A percentile compares a stretch with the other conserved stretches of the same genome.
Conservation (phyloP, 768 basidiomycete species). For the Dioszegia hungarica region DNA sequence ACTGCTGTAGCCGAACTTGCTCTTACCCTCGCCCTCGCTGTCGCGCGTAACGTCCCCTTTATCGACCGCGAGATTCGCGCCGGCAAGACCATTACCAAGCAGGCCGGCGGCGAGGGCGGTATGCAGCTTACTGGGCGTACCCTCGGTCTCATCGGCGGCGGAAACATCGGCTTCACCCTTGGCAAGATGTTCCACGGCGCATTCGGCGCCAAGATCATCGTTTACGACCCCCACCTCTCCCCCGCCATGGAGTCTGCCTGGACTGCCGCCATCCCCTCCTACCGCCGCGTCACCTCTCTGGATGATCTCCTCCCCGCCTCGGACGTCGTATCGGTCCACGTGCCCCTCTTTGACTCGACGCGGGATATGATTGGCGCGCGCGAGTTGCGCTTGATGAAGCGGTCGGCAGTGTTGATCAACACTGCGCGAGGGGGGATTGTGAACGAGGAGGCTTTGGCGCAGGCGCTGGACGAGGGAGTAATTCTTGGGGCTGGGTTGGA, state of each 20-base stretch:
- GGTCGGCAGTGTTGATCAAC: slow-evolving; percentile 37
- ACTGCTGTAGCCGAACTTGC: slow-evolving; percentile 14
- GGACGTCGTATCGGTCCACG: slow-evolving; percentile 46
- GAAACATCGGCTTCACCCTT: slow-evolving; percentile 5
- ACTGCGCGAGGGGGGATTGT: slow-evolving; percentile 43
- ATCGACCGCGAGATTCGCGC: slow-evolving; percentile 13
- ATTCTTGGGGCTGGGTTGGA: slow-evolving; percentile 10
- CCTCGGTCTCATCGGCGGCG: slow-evolving; percentile 14
- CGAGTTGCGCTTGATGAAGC: slow-evolving; percentile 33
- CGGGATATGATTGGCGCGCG: slow-evolving; percentile 30
- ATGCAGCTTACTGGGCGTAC: neutral
- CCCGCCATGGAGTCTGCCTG: neutral
- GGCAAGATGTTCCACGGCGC: slow-evolving; percentile 18
- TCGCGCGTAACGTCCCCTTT: slow-evolving; percentile 3
- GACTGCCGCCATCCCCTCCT: slow-evolving; percentile 6
- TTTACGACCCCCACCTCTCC: slow-evolving; percentile 13
- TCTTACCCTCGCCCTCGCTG: slow-evolving; percentile 1
- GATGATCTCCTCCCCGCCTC: slow-evolving; percentile 31
- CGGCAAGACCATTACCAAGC: slow-evolving; percentile 13
- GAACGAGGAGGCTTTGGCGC: slow-evolving; percentile 19
- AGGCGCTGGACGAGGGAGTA: slow-evolving; percentile 9
- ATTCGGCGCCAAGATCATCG: slow-evolving; percentile 1
- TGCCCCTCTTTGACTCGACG: slow-evolving; percentile 37
- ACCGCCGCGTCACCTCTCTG: slow-evolving; percentile 10
- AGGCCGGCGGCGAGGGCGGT: slow-evolving; percentile 11